phyloP scores from a whole-genome alignment of 2,329 filamentous ascomycete genomes.

The Cladophialophora exuberans region DNA sequence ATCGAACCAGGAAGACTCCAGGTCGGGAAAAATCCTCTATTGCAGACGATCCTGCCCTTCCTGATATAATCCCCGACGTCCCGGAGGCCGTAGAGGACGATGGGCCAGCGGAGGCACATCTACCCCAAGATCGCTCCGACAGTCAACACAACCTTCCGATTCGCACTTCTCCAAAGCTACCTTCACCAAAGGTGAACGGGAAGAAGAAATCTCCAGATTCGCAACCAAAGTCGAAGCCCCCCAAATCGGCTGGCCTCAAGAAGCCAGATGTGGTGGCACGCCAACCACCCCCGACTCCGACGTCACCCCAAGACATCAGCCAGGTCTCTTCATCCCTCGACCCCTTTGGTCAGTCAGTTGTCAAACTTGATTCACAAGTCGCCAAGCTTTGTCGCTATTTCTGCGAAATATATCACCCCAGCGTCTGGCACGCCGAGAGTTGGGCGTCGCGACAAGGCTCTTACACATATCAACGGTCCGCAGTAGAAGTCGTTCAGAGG shows the following conservation, averaged over 20 bases:
- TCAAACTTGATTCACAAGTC: constrained; percentile 26
- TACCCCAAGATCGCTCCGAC: too few relatives aligned
- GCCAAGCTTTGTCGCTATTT: constrained; percentile 29
- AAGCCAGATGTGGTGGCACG: constrained; percentile 15
- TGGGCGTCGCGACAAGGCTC: constrained; percentile 22
- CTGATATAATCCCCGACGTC: neutral
- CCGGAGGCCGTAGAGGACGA: too few relatives aligned
- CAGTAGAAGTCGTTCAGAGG: constrained; percentile 19
- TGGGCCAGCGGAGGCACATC: too few relatives aligned
- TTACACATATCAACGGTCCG: constrained; percentile 27
- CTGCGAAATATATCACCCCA: constrained; percentile 29
- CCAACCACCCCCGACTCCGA: constrained; percentile 3
- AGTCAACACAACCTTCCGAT: too few relatives aligned
- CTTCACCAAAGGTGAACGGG: neutral
- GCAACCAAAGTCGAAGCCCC: neutral
- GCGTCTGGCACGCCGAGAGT: constrained; percentile 31
- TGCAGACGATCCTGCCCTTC: constrained; percentile 1
- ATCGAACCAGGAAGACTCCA: constrained; percentile 8
- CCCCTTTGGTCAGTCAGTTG: constrained; percentile 28
- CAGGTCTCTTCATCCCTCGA: constrained; percentile 27
- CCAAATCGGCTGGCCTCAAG: neutral
- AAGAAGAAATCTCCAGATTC: neutral
- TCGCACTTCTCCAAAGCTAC: neutral
- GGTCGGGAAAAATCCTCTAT: neutral
- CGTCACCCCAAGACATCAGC: constrained; percentile 24